These are phyloP conservation scores for Thelephora aurantiotincta DNA, from an alignment of 768 basidiomycete species.

Conservation along the genomic window DNA sequence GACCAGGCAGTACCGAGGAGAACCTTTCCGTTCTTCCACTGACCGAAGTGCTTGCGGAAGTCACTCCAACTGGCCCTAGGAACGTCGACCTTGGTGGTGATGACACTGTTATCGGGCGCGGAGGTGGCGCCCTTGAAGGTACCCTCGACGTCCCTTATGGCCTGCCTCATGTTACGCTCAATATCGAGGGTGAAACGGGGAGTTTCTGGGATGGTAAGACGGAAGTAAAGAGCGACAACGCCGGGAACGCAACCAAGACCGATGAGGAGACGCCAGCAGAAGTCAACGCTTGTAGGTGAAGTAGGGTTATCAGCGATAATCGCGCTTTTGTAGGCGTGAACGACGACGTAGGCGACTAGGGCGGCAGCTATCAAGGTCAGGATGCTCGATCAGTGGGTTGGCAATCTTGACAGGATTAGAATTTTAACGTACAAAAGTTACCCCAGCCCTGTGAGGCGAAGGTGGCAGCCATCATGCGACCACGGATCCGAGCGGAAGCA, in stretches of 20 bases:
- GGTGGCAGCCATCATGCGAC: constrained; percentile 35
- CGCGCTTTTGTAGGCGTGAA: constrained; percentile 51
- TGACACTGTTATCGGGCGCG: constrained; percentile 38
- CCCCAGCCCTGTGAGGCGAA: constrained; percentile 33
- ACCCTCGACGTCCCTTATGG: constrained; percentile 25
- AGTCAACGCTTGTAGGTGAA: constrained; percentile 43
- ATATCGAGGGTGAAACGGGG: constrained; percentile 37
- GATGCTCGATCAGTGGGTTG: constrained; percentile 1
- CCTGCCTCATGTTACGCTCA: constrained; percentile 31
- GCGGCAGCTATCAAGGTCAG: constrained; percentile 41
- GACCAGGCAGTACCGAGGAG: constrained; percentile 74
- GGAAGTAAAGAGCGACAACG: constrained; percentile 30
- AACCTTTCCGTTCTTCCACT: constrained; percentile 70
- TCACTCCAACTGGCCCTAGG: constrained; percentile 28
- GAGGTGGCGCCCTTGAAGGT: constrained; percentile 27
- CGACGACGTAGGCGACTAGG: constrained; percentile 52
- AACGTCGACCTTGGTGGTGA: constrained; percentile 33
- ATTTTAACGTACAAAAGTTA: constrained; percentile 17
- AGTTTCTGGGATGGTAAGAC: constrained; percentile 33
- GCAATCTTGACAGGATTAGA: background rate
- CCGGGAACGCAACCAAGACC: constrained; percentile 33
- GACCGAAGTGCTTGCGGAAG: constrained; percentile 52
- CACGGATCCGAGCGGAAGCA: constrained; percentile 29
- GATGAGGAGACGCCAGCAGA: constrained; percentile 31
- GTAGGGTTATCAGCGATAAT: constrained; percentile 31